These are phyloP conservation scores for Macrophomina tecta DNA, from an alignment of 2,329 filamentous ascomycete species.

Conservation along the genomic window DNA sequence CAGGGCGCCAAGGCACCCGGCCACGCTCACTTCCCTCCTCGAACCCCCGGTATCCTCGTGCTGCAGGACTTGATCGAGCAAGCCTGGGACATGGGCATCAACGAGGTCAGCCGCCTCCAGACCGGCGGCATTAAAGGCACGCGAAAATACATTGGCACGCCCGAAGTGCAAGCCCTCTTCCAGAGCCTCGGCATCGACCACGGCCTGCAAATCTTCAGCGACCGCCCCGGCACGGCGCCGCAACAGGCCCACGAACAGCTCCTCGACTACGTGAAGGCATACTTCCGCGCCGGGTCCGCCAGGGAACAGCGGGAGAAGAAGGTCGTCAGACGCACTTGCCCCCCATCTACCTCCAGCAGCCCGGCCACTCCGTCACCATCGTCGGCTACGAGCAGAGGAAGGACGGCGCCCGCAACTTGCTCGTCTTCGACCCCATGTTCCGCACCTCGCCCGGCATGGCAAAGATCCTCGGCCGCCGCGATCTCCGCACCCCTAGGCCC, in stretches of 20 bases:
- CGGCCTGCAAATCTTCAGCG: slow-evolving; percentile 59
- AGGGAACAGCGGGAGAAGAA: slow-evolving; percentile 51
- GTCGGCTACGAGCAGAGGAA: slow-evolving; percentile 77
- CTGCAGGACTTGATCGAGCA: slow-evolving; percentile 86
- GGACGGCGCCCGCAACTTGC: slow-evolving; percentile 69
- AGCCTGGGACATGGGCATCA: slow-evolving; percentile 88
- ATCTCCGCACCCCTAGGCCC: slow-evolving; percentile 60
- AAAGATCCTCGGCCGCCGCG: slow-evolving; percentile 59
- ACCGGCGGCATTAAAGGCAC: slow-evolving; percentile 89
- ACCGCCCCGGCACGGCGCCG: slow-evolving; percentile 50
- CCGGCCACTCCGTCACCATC: slow-evolving; percentile 90
- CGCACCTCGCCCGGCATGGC: slow-evolving; percentile 69
- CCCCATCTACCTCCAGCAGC: slow-evolving; percentile 89
- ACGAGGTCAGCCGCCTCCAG: slow-evolving; percentile 73
- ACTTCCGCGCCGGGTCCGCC: slow-evolving; percentile 62
- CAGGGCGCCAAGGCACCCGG: slow-evolving; percentile 64
- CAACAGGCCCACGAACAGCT: slow-evolving; percentile 59
- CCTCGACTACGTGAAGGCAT: slow-evolving; percentile 71
- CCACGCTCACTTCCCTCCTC: slow-evolving; percentile 63
- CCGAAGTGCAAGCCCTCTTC: slow-evolving; percentile 84
- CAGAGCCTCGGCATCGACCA: slow-evolving; percentile 67
- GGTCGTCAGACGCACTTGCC: slow-evolving; percentile 74
- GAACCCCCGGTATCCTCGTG: slow-evolving; percentile 76
- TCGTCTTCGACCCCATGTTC: slow-evolving; percentile 90
- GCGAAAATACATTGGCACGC: slow-evolving; percentile 93